phyloP scores from a whole-genome alignment of 257 asterid species.

The Solanum acaule region DNA sequence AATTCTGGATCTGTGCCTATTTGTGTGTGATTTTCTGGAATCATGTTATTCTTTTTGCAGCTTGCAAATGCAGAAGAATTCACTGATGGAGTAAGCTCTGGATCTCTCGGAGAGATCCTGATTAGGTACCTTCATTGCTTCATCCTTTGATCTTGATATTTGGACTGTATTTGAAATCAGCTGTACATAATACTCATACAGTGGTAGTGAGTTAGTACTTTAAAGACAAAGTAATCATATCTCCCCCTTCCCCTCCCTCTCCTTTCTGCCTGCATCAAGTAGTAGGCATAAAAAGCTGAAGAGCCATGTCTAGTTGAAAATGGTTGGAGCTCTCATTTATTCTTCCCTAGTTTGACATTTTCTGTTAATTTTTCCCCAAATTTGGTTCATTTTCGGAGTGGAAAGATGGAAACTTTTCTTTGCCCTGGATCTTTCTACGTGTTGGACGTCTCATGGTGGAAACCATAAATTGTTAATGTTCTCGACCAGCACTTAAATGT shows the following conservation, averaged over 20 bases:
- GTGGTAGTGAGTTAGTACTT: no score
- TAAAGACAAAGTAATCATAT: no score
- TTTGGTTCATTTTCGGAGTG: not conserved
- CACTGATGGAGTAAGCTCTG: conserved; percentile 77
- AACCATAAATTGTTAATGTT: not conserved
- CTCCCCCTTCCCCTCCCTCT: not conserved
- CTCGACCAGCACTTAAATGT: not conserved
- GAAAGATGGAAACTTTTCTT: no score
- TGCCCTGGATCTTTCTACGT: no score
- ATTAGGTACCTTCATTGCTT: conserved; percentile 31
- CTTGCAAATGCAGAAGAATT: conserved; percentile 93
- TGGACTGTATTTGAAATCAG: not conserved
- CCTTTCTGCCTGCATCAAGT: not conserved
- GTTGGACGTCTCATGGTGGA: no score
- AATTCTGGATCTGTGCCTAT: not conserved
- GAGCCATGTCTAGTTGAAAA: not conserved
- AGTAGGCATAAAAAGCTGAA: not conserved
- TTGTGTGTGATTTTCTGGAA: not conserved
- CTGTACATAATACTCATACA: not conserved
- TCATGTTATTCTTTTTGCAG: conserved; percentile 21
- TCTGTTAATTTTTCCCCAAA: not conserved
- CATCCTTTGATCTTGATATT: not conserved
- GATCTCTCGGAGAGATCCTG: conserved; percentile 89
- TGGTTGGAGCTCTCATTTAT: not conserved
- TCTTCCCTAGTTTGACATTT: not conserved